Conservation (phyloP, 768 basidiomycete genomes). For the Sporobolomyces phaffii region DNA sequence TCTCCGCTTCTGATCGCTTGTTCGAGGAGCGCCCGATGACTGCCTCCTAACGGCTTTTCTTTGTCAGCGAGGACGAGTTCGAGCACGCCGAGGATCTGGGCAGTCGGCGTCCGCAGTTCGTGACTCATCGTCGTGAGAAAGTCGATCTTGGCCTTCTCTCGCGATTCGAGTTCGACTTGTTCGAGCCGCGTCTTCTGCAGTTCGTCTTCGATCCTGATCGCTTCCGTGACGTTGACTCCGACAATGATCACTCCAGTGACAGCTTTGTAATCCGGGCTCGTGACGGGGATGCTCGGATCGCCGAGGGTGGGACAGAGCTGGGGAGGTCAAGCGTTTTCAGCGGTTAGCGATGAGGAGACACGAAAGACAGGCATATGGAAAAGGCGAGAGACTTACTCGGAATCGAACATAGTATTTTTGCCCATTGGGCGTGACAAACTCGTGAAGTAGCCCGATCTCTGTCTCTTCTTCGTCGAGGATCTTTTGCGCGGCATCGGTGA, state of each 20-base stretch:
- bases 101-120: conserved; percentile 38
- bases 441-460: neutral
- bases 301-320: conserved; percentile 15
- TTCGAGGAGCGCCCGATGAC: conserved; percentile 15
- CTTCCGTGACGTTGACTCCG: conserved; percentile 26
- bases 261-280: conserved; percentile 10
- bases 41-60: neutral
- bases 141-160: conserved; percentile 41
- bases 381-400: conserved; percentile 2
- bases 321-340: too few relatives aligned
- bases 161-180: conserved; percentile 14
- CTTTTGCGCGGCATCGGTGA: neutral
- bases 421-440: neutral
- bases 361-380: too few relatives aligned
- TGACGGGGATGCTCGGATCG: conserved; percentile 14
- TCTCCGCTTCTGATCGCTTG: conserved; percentile 40
- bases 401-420: conserved; percentile 3
- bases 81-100: conserved; percentile 34
- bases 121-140: conserved; percentile 38
- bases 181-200: conserved; percentile 15
- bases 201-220: conserved; percentile 12
- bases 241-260: conserved; percentile 32
- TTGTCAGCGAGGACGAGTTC: conserved; percentile 36
- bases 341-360: too few relatives aligned
- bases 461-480: conserved; percentile 21